Evolutionary conservation across 192 early-diverging fungal genomes (phyloP), one percentile per base, ranked within the genome.

Genomic region (Backusella sp.): DNA sequence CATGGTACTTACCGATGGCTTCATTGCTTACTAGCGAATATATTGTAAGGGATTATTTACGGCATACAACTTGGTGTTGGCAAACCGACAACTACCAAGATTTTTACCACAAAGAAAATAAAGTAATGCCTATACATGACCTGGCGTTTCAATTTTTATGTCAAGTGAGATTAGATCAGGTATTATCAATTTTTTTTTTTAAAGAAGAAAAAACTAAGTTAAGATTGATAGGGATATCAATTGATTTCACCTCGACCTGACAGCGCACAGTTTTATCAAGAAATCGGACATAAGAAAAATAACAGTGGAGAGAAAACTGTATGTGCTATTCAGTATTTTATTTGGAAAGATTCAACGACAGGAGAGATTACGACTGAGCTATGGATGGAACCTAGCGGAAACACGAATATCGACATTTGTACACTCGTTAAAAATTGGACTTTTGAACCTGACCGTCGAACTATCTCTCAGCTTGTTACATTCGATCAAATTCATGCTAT

Each of bases 71-170:
- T 41, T 86, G 86, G 84, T 75, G 73, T 52, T 89, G 86, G 86
- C 79, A 75, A n/a, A 79, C 78, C 0, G 70, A 72, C 17, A 79
- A 76, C 36, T 42, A 76, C 8, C 78, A 79, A 42, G 78, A 79
- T 53, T 30, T 41, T 3, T 79, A 72, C 72, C 78, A 79, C 35
- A 70, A 52, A n/a, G 70, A 75, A 17, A 80, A 83, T 52, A 77
- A 74, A 34, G 83, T 79, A 49, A 83, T 84, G 70, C 80, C 86
- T 11, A 82, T 87, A 53, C 85, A 86, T 37, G 86, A 89, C 70
- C 72, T 89, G 2, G 88, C 86, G 3, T 89, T 86, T 68, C 88
- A 89, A 53, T 85, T 84, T 68, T 62, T 89, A 21, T 89, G 86
- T 72, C 84, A 85, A 53, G 79, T 85, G 28, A 78, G 88, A 21